Evolutionary conservation across 331 rosid species (phyloP), one percentile per base, ranked within the genome.

Genomic region (Malus hybrid): DNA sequence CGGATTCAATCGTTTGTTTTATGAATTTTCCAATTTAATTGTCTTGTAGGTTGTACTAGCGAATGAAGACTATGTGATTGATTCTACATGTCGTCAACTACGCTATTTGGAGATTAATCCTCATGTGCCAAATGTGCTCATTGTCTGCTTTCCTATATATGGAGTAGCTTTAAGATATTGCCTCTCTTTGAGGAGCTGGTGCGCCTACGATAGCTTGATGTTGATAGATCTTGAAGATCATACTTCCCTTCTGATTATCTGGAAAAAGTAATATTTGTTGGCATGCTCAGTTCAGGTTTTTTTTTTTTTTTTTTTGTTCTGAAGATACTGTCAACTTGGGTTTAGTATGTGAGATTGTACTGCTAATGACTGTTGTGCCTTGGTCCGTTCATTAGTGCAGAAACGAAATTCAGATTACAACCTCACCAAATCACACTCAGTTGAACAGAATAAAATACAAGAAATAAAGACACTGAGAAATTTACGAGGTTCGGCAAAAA

Each of bases 111-210:
- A 90, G 83, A 87, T 90, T 65, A 88, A 94, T 74, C 85, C 85
- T 72, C 91, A 87, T 39, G 96, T 92, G 6, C 99, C 96, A 62
- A 87, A 86, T 79, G 96, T 94, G 75, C 90, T 94, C 67, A 93
- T 95, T 79, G 85, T 96, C 69, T 86, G 83, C 97, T 94, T 75
- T 92, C 96, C 61, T 22, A 22, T 22, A 22, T 94, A 88, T 77
- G 97, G 99, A 83, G 91, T 90, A 82, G 96, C 97, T 61, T 79
- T 70, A 87, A 90, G 76, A 94, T 94, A 83, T 86, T 94, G 88
- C 97, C 97, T 76, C 85, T 94, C 42, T 84, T 94, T 69, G 99
- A 90, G 82, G 97, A 94, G 73, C 96, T 96, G 83, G 97, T 94
- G 90, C 46, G 83, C 11, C 73, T 64, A 61, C 36, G 61, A 33